Conservation (phyloP, 106 monocot genomes). For the Narthecium ossifragum region DNA sequence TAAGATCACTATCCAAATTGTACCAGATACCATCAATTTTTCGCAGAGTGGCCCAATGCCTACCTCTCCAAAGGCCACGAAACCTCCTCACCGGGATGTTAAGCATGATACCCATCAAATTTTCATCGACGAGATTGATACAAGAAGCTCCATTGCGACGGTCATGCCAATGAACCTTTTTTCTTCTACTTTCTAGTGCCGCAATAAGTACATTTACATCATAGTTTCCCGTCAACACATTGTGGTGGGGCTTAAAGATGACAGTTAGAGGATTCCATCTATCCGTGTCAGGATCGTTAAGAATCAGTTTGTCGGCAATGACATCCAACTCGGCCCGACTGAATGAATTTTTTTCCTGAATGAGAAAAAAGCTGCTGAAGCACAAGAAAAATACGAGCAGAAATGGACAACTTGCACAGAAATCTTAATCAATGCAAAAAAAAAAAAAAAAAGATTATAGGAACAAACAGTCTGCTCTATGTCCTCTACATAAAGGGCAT, state of each 20-base stretch:
- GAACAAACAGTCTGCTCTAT: no score
- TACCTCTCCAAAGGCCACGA: conserved; percentile 64
- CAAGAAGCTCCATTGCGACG: conserved; percentile 54
- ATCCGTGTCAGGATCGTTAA: conserved; percentile 37
- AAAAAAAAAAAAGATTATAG: no score
- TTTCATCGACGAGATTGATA: conserved; percentile 36
- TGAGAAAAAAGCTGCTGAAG: conserved; percentile 5
- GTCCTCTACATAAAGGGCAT: no score
- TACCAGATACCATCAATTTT: conserved; percentile 66
- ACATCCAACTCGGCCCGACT: conserved; percentile 59
- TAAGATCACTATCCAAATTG: conserved; percentile 85
- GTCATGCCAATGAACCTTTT: conserved; percentile 83
- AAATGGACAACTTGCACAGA: no score
- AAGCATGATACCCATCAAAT: conserved; percentile 66
- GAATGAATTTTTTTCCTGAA: conserved; percentile 69
- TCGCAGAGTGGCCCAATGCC: conserved; percentile 83
- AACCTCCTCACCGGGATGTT: conserved; percentile 52
- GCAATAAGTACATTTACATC: conserved; percentile 91
- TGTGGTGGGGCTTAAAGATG: conserved; percentile 80
- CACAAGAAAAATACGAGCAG: background rate
- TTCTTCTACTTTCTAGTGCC: conserved; percentile 51
- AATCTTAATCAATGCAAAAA: no score
- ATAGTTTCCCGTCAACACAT: conserved; percentile 80
- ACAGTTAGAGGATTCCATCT: conserved; percentile 66
- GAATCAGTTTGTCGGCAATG: conserved; percentile 60